These are phyloP conservation scores for Boeremia lycopersici DNA, from an alignment of 2,329 filamentous ascomycete genomes.

Conservation along the genomic window DNA sequence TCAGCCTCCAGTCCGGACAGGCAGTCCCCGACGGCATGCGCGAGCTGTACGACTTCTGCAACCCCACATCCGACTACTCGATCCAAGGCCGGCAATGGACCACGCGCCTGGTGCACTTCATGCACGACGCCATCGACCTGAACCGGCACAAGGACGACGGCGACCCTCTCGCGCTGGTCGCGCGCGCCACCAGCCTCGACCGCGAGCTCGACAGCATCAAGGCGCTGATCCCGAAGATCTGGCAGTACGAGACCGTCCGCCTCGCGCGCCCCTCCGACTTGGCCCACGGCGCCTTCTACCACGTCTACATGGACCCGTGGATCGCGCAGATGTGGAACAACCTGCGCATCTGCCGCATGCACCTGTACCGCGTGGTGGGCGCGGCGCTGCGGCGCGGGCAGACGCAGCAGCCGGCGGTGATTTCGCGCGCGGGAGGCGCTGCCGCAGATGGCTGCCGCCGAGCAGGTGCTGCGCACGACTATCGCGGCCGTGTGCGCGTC, in stretches of 20 bases:
- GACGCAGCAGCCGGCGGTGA: too few relatives aligned
- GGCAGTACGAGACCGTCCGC: slow-evolving; percentile 27
- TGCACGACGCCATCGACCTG: slow-evolving; percentile 31
- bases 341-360: slow-evolving; percentile 29
- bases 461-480: slow-evolving; percentile 21
- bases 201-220: slow-evolving; percentile 31
- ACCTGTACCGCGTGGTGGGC: slow-evolving; percentile 31
- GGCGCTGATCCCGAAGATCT: slow-evolving; percentile 28
- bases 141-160: slow-evolving; percentile 20
- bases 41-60: slow-evolving; percentile 29
- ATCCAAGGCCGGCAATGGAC: slow-evolving; percentile 31
- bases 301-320: slow-evolving; percentile 41
- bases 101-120: slow-evolving; percentile 24
- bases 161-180: slow-evolving; percentile 24
- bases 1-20: slow-evolving; percentile 26
- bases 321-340: slow-evolving; percentile 42
- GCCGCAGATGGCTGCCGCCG: slow-evolving; percentile 16
- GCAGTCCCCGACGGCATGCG: slow-evolving; percentile 24
- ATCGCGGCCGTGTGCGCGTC: slow-evolving; percentile 30
- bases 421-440: slow-evolving; percentile 11
- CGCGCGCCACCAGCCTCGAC: slow-evolving; percentile 23
- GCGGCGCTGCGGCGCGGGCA: slow-evolving; percentile 26
- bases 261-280: slow-evolving; percentile 9
- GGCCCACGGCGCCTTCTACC: slow-evolving; percentile 30
- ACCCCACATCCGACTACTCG: slow-evolving; percentile 24